Percentiles rank a stretch among this genome's conserved stretches.
These are phyloP conservation scores for Aegilops speltoides DNA, from an alignment of 176 grass and related monocot species.

Conservation along the genomic window DNA sequence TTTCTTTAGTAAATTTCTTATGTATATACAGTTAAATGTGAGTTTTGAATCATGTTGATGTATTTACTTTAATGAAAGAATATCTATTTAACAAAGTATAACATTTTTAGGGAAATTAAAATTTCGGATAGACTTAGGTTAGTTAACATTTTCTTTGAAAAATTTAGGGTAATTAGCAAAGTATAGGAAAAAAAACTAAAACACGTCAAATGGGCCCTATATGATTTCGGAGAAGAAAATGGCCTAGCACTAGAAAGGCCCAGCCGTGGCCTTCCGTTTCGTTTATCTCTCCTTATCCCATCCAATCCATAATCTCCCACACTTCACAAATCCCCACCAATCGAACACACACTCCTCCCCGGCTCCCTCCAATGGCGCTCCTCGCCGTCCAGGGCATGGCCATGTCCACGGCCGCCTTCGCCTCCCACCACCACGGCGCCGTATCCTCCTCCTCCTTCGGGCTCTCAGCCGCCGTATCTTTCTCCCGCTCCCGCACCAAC, in stretches of 20 bases:
- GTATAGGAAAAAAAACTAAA: too few relatives aligned
- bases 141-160: too few relatives aligned
- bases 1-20: too few relatives aligned
- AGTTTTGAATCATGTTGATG: too few relatives aligned
- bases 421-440: conserved; percentile 32
- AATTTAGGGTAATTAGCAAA: too few relatives aligned
- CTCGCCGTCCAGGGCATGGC: conserved; percentile 45
- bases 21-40: too few relatives aligned
- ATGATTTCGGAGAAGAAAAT: neutral
- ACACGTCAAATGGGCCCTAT: too few relatives aligned
- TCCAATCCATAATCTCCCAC: neutral
- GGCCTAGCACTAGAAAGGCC: neutral
- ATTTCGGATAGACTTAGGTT: too few relatives aligned
- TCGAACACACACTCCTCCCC: neutral
- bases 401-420: neutral
- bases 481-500: conserved; percentile 6
- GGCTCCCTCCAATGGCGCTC: conserved; percentile 38
- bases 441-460: conserved; percentile 41
- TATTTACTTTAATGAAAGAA: too few relatives aligned
- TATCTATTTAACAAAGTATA: too few relatives aligned
- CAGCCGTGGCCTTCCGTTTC: neutral
- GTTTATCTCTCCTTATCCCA: neutral
- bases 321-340: neutral
- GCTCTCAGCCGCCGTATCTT: neutral
- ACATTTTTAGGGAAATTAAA: too few relatives aligned